Percentiles rank a stretch among this genome's conserved stretches.
Evolutionary conservation across 352 stramenopile genomes (phyloP).

Genomic region (Blastocystis sp.): DNA sequence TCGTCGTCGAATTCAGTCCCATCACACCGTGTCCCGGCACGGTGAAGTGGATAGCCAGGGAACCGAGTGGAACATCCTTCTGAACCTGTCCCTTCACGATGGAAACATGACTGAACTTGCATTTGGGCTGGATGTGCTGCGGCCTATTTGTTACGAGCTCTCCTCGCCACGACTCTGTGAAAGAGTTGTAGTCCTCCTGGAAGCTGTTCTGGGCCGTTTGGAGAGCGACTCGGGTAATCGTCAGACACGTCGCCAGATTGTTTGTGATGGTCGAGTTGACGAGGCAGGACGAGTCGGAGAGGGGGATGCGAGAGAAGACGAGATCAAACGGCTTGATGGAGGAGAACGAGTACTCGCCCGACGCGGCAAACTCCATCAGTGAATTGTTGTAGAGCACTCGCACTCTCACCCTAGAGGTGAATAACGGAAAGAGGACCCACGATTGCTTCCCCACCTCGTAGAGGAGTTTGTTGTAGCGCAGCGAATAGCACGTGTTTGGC

Average conservation of each 20-base stretch:
- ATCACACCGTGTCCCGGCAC: constrained; percentile 16
- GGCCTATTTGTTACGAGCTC: background rate
- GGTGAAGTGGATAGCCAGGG: constrained; percentile 37
- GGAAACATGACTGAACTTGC: constrained; percentile 26
- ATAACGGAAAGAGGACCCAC: background rate
- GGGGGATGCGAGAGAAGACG: constrained; percentile 15
- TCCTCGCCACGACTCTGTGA: background rate
- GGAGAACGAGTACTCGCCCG: background rate
- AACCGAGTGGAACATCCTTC: background rate
- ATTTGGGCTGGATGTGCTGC: background rate
- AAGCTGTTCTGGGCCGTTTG: background rate
- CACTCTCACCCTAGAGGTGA: constrained; percentile 8
- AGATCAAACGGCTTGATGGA: constrained; percentile 51
- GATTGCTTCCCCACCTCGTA: constrained; percentile 20
- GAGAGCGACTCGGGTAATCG: background rate
- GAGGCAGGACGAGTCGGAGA: background rate
- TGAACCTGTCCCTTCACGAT: constrained; percentile 5
- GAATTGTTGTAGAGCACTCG: constrained; percentile 47
- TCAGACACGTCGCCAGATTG: background rate
- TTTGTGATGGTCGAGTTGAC: constrained; percentile 43
- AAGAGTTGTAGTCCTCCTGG: constrained; percentile 26
- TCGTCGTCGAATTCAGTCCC: constrained; percentile 4
- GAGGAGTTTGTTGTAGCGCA: constrained; percentile 34
- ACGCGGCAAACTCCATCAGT: background rate
- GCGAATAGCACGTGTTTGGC: constrained; percentile 3